Base-by-base conservation (phyloP, 2,329 filamentous ascomycete genomes). In the Trichoderma gracile region DNA sequence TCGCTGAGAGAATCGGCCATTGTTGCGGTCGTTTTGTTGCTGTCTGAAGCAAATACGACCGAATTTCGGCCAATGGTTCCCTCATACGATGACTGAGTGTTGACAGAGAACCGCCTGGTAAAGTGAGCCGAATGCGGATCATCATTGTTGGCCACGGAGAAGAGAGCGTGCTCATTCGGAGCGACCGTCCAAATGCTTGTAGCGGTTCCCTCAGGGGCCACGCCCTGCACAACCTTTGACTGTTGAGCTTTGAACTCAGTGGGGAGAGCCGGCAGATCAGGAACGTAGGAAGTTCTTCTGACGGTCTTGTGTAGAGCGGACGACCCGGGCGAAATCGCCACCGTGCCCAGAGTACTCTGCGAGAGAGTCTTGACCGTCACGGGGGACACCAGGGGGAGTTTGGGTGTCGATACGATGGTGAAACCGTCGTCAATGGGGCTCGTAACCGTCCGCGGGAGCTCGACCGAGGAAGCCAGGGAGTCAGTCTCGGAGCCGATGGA, bases 61-160 rank as follows among this genome's bases (percentile, higher is more conserved):
- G 81, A 85, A 3, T 82, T 84, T 56, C 77, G 78, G 19, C 82
- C 79, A 68, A 80, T 79, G 19, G 69, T 70, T 52, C 71, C 75
- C 15, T 73, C 71, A 59, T 70, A 57, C 33, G 72, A 64, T 52
- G 56, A 56, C 19, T 60, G 63, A 47, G 49, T 64, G 5, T 55
- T 57, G 38, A 58, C 46, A 27, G 65, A 64, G 4, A 67, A 57
- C 9, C 53, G 56, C 9, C 57, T 38, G 33, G 14, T 14, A 12
- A 15, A 3, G 30, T 60, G 49, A n/a, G 30, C 57, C 12, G 64
- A 63, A 6, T 54, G 64, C 43, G 49, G 25, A 6, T 69, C 68
- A 8, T 68, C 15, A n/a, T 63, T 47, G 12, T 38, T 38, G 25
- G 66, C 68, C 19, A 67, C 52, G 6, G 67, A 61, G 33, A 45